Conservation (phyloP, 257 asterid genomes). For the Coffea canephora region DNA sequence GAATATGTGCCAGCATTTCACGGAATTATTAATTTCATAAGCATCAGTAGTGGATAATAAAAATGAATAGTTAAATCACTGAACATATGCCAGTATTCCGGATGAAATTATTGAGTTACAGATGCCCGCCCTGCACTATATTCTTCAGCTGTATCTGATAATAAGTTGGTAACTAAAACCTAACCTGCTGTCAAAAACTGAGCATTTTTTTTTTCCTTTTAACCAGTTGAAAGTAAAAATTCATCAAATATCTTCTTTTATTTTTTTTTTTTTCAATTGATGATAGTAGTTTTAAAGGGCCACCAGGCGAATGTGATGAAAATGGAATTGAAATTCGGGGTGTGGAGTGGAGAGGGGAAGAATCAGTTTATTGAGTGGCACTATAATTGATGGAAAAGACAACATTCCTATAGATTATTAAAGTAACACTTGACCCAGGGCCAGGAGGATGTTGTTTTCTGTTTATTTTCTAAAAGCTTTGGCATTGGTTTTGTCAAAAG, state of each 20-base stretch:
- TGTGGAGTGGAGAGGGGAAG: not conserved
- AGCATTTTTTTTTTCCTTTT: not conserved
- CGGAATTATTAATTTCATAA: constrained; percentile 11
- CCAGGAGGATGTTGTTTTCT: constrained; percentile 15
- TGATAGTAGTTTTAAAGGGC: not conserved
- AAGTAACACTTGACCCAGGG: constrained; percentile 12
- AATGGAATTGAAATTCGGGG: not conserved
- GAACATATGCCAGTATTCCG: constrained; percentile 35
- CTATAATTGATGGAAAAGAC: constrained; percentile 26
- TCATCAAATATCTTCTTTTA: not conserved
- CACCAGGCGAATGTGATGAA: not conserved
- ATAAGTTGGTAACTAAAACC: not conserved
- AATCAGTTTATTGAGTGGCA: not conserved
- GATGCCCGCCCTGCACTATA: constrained; percentile 43
- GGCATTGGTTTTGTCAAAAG: constrained; percentile 63
- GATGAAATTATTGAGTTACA: constrained; percentile 26
- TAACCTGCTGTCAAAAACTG: not conserved
- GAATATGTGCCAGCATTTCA: constrained; percentile 47
- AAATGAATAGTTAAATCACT: constrained; percentile 23
- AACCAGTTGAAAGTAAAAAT: not conserved
- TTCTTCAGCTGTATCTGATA: constrained; percentile 38
- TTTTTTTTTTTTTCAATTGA: not conserved
- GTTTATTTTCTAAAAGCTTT: constrained; percentile 3
- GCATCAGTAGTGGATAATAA: not conserved
- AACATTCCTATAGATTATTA: constrained; percentile 18